Conservation (phyloP, 352 stramenopile species). For the Globisporangium carolinianum region DNA sequence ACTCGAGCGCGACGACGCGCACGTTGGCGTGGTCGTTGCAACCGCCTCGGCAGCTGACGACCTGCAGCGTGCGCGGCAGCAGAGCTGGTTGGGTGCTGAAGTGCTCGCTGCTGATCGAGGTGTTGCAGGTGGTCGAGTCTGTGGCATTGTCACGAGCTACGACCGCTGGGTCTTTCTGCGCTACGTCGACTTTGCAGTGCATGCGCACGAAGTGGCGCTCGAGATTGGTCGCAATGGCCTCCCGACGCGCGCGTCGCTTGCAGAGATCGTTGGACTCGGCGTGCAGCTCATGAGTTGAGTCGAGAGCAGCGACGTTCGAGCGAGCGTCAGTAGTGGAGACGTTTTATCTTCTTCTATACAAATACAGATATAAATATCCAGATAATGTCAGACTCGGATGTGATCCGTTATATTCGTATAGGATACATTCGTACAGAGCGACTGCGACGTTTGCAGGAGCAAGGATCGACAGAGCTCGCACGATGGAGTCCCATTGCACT, state of each 20-base stretch:
- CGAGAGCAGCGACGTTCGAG: no score
- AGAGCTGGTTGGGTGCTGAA: conserved; percentile 5
- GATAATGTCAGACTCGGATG: no score
- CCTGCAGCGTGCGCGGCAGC: not conserved
- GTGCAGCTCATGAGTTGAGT: not conserved
- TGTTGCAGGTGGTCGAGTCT: not conserved
- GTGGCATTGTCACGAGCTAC: conserved; percentile 2
- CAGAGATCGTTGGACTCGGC: not conserved
- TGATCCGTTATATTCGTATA: no score
- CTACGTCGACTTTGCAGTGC: not conserved
- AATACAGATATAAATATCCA: no score
- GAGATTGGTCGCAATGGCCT: not conserved
- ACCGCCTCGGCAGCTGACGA: not conserved
- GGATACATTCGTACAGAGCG: no score
- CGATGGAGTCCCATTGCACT: no score
- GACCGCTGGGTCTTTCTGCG: conserved; percentile 1
- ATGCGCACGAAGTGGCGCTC: not conserved
- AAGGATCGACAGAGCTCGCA: no score
- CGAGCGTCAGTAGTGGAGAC: no score
- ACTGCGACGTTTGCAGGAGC: no score
- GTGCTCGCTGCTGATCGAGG: not conserved
- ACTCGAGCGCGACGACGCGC: not conserved
- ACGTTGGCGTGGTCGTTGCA: conserved; percentile 1
- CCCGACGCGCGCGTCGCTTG: not conserved
- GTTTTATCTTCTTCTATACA: no score